Evolutionary conservation across 2,329 filamentous ascomycete genomes (phyloP).

Genomic region (Periconia sp.): DNA sequence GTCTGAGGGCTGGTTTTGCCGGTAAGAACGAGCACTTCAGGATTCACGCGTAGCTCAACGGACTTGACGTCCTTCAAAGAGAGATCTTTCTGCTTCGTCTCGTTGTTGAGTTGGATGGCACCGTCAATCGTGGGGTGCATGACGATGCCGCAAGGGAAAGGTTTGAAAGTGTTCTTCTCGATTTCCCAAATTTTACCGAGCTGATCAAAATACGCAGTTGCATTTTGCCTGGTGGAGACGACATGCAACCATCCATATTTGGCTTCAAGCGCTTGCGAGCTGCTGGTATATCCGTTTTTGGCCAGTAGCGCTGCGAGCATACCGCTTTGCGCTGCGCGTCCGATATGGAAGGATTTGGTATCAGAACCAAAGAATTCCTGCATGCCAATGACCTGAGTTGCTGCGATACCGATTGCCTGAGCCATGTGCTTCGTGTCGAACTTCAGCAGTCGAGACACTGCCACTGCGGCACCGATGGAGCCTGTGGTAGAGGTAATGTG

Average conservation of each 20-base stretch:
- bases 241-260: constrained; percentile 62
- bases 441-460: constrained; percentile 55
- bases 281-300: constrained; percentile 57
- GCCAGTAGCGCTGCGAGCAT: constrained; percentile 56
- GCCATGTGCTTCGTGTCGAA: constrained; percentile 50
- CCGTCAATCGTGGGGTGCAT: constrained; percentile 63
- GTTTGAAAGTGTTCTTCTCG: constrained; percentile 62
- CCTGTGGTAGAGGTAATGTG: constrained; percentile 62
- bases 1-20: constrained; percentile 57
- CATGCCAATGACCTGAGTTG: constrained; percentile 60
- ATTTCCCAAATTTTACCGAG: constrained; percentile 57
- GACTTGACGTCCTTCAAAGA: constrained; percentile 52
- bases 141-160: constrained; percentile 63
- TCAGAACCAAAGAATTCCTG: constrained; percentile 63
- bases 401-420: constrained; percentile 60
- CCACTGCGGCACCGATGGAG: constrained; percentile 60
- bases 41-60: constrained; percentile 56
- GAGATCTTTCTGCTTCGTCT: constrained; percentile 42
- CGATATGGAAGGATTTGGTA: constrained; percentile 62
- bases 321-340: constrained; percentile 60
- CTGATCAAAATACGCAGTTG: constrained; percentile 47
- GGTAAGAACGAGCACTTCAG: constrained; percentile 60
- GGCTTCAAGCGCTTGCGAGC: constrained; percentile 56
- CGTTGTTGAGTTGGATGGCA: constrained; percentile 54
- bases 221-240: constrained; percentile 51